Base-by-base conservation (phyloP, 164 flowering plant genomes). In the Macadamia tetraphylla region DNA sequence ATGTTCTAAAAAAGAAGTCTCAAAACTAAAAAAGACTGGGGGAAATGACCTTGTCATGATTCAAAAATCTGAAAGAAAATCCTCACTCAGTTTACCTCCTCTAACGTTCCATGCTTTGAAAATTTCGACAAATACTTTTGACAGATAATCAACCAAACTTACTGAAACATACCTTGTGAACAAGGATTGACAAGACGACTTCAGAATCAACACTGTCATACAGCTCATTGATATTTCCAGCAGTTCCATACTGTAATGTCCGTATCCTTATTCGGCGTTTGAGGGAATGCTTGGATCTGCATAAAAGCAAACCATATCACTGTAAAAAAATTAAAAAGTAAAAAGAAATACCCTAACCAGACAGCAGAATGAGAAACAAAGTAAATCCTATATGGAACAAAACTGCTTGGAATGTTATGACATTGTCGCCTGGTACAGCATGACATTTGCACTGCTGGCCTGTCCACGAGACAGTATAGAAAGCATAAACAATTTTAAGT, bases 201-300 rank as follows among this genome's bases (percentile, higher is more conserved):
- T 95, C 98, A 72, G 97, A 74, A 80, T 92, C 97, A 70, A 92
- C 97, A 81, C 83, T 85, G 72, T 95, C 97, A 74, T 92, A 95
- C 52, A 95, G 78, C 66, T 90, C 96, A 77, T 79, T 84, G 49
- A 88, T 80, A 68, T 87, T 85, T 70, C 74, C 81, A 55, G 97
- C 92, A 70, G 83, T 69, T 67, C 78, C 86, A 81, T 71, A 90
- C 65, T 88, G 95, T 78, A 94, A 9, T 60, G 99, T 94, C 58
- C 94, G 79, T 70, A 94, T 92, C 71, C 99, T 87, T 40, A 94
- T 73, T 75, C 99, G 81, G 55, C 97, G 82, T 74, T 88, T 76
- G 51, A 94, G 81, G 46, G 87, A 80, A 78, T 86, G 76, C 63
- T 77, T 85, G 66, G 76, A 71, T 71, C 99, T 94, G 81, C 51